A percentile compares a stretch with the other conserved stretches of the same genome.
These are phyloP conservation scores for Cornus controversa DNA, from an alignment of 148 eudicot genomes.

Conservation along the genomic window DNA sequence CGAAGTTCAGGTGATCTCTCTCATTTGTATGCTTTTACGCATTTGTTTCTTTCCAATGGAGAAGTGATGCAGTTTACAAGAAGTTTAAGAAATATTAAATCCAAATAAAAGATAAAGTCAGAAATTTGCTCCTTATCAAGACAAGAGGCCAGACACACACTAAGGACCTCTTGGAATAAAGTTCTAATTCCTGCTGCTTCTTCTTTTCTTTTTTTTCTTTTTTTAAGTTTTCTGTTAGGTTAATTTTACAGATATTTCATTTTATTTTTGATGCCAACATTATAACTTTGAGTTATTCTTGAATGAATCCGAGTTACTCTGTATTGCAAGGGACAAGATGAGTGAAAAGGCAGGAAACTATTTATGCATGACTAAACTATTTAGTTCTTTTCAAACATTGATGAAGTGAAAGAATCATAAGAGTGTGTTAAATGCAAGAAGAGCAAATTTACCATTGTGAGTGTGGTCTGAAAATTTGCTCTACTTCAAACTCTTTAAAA, in stretches of 20 bases:
- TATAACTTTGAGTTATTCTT: too few relatives aligned
- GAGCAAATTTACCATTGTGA: not conserved
- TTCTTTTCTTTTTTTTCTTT: too few relatives aligned
- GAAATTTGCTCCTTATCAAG: too few relatives aligned
- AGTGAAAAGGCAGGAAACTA: not conserved
- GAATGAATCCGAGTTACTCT: too few relatives aligned
- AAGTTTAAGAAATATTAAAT: not conserved
- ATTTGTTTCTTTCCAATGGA: not conserved
- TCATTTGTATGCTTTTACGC: not conserved
- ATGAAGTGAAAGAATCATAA: not conserved
- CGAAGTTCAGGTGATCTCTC: slow-evolving; percentile 48
- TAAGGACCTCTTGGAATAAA: too few relatives aligned
- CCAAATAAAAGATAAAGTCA: too few relatives aligned
- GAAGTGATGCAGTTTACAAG: not conserved
- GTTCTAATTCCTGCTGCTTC: too few relatives aligned
- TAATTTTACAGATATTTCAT: too few relatives aligned
- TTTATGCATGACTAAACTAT: not conserved
- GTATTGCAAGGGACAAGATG: too few relatives aligned
- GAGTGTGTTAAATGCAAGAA: not conserved
- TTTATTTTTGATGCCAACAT: too few relatives aligned
- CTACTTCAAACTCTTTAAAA: not conserved
- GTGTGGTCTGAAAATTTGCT: not conserved
- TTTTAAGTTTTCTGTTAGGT: too few relatives aligned
- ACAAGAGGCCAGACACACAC: too few relatives aligned
- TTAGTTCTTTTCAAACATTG: not conserved